phyloP scores from a whole-genome alignment of 495 filamentous ascomycete genomes.

The Darksidea phi region DNA sequence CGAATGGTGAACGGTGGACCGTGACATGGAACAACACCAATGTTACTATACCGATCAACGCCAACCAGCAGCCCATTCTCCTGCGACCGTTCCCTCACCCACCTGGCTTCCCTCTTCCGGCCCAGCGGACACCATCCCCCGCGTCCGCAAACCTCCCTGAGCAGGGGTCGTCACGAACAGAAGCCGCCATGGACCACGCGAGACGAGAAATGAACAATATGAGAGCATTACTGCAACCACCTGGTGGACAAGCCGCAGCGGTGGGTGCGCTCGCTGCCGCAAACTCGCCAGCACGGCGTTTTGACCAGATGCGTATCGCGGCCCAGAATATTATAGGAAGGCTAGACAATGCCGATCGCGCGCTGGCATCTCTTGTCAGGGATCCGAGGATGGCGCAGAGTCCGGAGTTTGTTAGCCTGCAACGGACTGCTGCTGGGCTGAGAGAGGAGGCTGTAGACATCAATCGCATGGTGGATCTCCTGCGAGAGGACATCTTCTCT shows the following conservation, averaged over 20 bases:
- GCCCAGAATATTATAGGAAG: slow-evolving; percentile 10
- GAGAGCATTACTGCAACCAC: slow-evolving; percentile 12
- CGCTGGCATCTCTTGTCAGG: slow-evolving; percentile 14
- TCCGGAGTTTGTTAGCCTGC: slow-evolving; percentile 22
- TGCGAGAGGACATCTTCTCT: not conserved
- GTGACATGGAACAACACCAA: slow-evolving; percentile 35
- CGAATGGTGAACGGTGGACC: slow-evolving; percentile 36
- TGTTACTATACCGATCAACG: slow-evolving; percentile 8
- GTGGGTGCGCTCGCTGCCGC: not conserved
- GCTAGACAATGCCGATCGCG: slow-evolving; percentile 23
- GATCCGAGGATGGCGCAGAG: slow-evolving; percentile 26
- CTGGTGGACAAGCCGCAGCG: slow-evolving; percentile 3
- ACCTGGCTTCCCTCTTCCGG: not conserved
- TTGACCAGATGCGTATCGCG: slow-evolving; percentile 16
- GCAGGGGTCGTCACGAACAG: slow-evolving; percentile 1
- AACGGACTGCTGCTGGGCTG: slow-evolving; percentile 11
- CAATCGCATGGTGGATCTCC: slow-evolving; percentile 9
- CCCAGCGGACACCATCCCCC: slow-evolving; percentile 5
- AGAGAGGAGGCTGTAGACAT: slow-evolving; percentile 16
- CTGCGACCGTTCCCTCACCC: slow-evolving; percentile 28
- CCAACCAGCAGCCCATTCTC: slow-evolving; percentile 20
- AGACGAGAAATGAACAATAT: slow-evolving; percentile 32
- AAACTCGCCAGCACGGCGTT: slow-evolving; percentile 21
- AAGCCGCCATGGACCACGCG: slow-evolving; percentile 13
- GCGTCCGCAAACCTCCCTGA: slow-evolving; percentile 2